Conservation (phyloP, 306 rosid species). For the Pueraria montana region DNA sequence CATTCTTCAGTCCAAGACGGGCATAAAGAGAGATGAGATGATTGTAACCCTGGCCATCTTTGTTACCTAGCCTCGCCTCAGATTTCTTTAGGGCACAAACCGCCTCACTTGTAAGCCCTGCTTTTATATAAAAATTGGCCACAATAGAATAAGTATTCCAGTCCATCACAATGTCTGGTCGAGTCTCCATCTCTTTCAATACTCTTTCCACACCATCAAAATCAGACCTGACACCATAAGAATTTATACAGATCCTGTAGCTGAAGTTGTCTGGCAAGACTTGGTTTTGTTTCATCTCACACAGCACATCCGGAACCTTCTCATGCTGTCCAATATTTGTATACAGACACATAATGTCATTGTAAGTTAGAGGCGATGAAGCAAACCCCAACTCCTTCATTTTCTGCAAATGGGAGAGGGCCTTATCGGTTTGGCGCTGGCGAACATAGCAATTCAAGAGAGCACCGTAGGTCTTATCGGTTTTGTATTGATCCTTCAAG, state of each 20-base stretch:
- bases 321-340: conserved; percentile 73
- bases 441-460: conserved; percentile 89
- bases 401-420: conserved; percentile 70
- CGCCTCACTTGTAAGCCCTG: conserved; percentile 59
- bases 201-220: conserved; percentile 65
- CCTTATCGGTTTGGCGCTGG: conserved; percentile 64
- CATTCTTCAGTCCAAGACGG: conserved; percentile 63
- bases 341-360: conserved; percentile 83
- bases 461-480: conserved; percentile 77
- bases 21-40: conserved; percentile 78
- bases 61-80: conserved; percentile 72
- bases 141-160: conserved; percentile 87
- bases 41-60: conserved; percentile 75
- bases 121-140: conserved; percentile 74
- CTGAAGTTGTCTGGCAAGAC: conserved; percentile 82
- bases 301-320: conserved; percentile 69
- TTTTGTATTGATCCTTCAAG: conserved; percentile 69
- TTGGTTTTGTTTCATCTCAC: conserved; percentile 75
- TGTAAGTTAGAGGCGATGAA: conserved; percentile 71
- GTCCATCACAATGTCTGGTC: conserved; percentile 71
- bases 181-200: conserved; percentile 80
- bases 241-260: conserved; percentile 86
- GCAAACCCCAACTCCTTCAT: conserved; percentile 86
- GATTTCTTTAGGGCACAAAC: conserved; percentile 66
- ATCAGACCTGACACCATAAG: conserved; percentile 72